A percentile compares a stretch with the other conserved stretches of the same genome.
These are phyloP conservation scores for Epichloe sp. DNA, from an alignment of 2,329 filamentous ascomycete species.

Conservation along the genomic window DNA sequence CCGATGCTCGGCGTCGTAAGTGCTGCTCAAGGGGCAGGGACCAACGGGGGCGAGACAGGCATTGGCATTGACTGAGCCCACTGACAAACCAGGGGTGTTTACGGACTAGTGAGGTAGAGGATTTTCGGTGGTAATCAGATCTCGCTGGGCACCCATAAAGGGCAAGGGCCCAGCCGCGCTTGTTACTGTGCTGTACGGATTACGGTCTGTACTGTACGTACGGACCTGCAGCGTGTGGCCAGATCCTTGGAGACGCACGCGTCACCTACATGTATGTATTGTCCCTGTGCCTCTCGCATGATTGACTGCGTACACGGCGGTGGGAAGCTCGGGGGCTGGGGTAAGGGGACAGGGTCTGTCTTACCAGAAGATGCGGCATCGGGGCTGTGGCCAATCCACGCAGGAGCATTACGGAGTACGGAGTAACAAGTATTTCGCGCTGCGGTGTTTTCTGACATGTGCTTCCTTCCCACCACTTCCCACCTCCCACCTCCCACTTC, in stretches of 20 bases:
- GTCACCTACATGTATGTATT: no score
- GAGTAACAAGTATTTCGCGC: not conserved
- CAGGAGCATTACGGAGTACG: not conserved
- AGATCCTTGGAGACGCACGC: slow-evolving; percentile 4
- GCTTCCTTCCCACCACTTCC: slow-evolving; percentile 3
- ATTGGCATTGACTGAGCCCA: not conserved
- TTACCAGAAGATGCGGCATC: slow-evolving; percentile 1
- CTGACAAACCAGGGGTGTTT: not conserved
- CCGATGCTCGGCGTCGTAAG: no score
- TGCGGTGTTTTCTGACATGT: slow-evolving; percentile 15
- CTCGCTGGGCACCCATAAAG: slow-evolving; percentile 2
- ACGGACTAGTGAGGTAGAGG: slow-evolving; percentile 3
- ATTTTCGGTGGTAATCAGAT: slow-evolving; percentile 8
- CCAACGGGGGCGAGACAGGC: not conserved
- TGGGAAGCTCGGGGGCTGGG: not conserved
- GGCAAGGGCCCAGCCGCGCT: not conserved
- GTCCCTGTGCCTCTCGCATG: no score
- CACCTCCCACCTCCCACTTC: not conserved
- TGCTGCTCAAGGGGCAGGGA: no score
- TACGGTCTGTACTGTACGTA: slow-evolving; percentile 4
- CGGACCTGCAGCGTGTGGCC: slow-evolving; percentile 6
- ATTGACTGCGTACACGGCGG: not conserved
- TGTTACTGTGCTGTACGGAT: no score
- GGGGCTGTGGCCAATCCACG: slow-evolving; percentile 2
- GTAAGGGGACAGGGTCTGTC: no score